Evolutionary conservation across 805 yeast genomes (phyloP).

Genomic region (Yamadazyma scolyti): DNA sequence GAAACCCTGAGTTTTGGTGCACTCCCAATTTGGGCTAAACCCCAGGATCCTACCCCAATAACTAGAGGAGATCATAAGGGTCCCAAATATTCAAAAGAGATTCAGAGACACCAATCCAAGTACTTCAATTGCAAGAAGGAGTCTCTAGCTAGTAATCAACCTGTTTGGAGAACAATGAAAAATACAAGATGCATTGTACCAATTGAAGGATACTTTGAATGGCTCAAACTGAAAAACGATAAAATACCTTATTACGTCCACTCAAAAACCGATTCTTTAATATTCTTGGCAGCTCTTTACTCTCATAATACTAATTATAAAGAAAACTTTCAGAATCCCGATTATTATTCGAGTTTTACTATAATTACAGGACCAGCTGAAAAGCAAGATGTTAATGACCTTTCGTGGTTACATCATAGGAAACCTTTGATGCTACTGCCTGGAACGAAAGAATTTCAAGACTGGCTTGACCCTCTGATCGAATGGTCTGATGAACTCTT

Average conservation of each 20-base stretch:
- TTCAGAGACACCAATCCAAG: conserved; percentile 35
- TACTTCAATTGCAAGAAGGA: conserved; percentile 78
- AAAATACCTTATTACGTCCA: conserved; percentile 67
- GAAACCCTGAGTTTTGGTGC: conserved; percentile 79
- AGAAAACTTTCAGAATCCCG: conserved; percentile 12
- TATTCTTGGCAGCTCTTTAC: conserved; percentile 58
- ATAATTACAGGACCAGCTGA: conserved; percentile 70
- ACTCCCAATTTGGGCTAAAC: conserved; percentile 63
- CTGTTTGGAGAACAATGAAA: conserved; percentile 57
- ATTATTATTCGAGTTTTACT: conserved; percentile 49
- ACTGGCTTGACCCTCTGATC: conserved; percentile 55
- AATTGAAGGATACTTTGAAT: conserved; percentile 82
- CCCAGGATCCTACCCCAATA: conserved; percentile 30
- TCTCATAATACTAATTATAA: conserved; percentile 32
- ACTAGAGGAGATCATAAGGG: conserved; percentile 13
- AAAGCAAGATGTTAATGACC: conserved; percentile 38
- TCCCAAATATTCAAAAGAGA: conserved; percentile 23
- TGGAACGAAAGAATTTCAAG: conserved; percentile 50
- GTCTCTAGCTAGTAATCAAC: conserved; percentile 43
- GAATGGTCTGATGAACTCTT: conserved; percentile 39
- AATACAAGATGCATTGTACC: conserved; percentile 70
- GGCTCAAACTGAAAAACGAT: conserved; percentile 45
- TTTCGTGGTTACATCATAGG: conserved; percentile 70
- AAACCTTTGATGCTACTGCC: conserved; percentile 74
- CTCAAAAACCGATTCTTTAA: conserved; percentile 46